Base-by-base conservation (phyloP, 2,329 filamentous ascomycete genomes). In the Exserohilum rostratum region DNA sequence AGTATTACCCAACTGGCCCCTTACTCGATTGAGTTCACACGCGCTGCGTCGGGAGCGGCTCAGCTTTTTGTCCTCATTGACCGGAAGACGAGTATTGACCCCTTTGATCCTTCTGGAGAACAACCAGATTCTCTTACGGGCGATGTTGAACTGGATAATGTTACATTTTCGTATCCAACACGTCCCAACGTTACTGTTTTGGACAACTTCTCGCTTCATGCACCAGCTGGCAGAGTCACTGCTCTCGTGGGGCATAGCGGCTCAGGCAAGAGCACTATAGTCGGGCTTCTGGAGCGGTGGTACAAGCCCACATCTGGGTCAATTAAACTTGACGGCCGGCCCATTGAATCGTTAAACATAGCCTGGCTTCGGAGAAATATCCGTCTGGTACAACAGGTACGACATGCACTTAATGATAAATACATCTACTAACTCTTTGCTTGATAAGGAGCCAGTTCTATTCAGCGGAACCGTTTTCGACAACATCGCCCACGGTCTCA, bases 141-240 rank as follows among this genome's bases (percentile, higher is more conserved):
- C 1, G 57, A 62, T 27, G 88, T 98, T 50, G 88, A 91, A 59
- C 82, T 98, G 27, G 83, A 87, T 60, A 84, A 91, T 62, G 82
- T 98, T 69, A 92, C 89, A 73, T 93, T 96, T 75, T 93, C 96
- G 66, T 98, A 98, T 68, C 93, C 93, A 2, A 96, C 91, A 2
- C 86, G 93, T 0, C 44, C 44, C 4, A 91, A 96, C 67, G 91
- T 96, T 3, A 84, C 87, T 2, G 90, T 97, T 46, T 93, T 98
- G 4, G 68, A 64, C 44, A 73, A 76, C 48, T 77, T 85, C 45
- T 83, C 80, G 12, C 30, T 73, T 3, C 59, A 65, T 11, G 71
- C 71, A 46, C 68, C 76, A 50, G 86, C 85, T 65, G 87, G 87
- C 5, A 85, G 89, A 43, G 65, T 64, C 18, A 62, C 61, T 6